These are phyloP conservation scores for Salix brachista DNA, from an alignment of 345 rosid genomes.

Conservation along the genomic window DNA sequence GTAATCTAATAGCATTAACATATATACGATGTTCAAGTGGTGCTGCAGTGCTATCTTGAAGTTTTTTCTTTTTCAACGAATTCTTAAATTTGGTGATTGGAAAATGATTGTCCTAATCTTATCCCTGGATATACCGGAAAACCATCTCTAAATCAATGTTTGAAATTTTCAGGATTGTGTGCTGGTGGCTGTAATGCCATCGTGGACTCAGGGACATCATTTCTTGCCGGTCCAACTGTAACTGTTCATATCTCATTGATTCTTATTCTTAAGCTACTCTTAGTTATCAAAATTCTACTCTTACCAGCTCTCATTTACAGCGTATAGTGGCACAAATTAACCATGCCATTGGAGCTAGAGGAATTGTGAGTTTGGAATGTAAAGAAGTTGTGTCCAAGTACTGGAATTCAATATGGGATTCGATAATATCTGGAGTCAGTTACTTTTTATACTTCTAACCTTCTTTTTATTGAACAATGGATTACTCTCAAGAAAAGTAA, in stretches of 20 bases:
- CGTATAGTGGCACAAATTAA: conserved; percentile 43
- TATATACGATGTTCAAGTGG: not conserved
- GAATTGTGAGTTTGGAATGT: conserved; percentile 47
- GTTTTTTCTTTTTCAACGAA: not conserved
- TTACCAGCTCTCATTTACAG: conserved; percentile 26
- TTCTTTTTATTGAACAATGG: not conserved
- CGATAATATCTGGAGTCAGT: conserved; percentile 46
- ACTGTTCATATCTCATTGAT: conserved; percentile 3
- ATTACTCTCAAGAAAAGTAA: not conserved
- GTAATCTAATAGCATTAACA: conserved; percentile 14
- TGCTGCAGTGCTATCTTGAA: not conserved
- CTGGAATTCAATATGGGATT: conserved; percentile 44
- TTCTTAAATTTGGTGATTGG: not conserved
- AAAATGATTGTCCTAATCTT: not conserved
- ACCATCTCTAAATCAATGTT: not conserved
- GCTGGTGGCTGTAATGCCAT: conserved; percentile 38
- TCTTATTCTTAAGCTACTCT: not conserved
- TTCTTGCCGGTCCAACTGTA: conserved; percentile 62
- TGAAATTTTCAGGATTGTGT: conserved; percentile 42
- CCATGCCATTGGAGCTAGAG: conserved; percentile 50
- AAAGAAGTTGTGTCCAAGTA: conserved; percentile 33
- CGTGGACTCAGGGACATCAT: conserved; percentile 53
- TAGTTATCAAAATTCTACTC: not conserved
- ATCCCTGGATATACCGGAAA: not conserved
- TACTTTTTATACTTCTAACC: not conserved